Evolutionary conservation across 1,284 basidiomycete species (phyloP).

Genomic region (Heterobasidion parviporum): DNA sequence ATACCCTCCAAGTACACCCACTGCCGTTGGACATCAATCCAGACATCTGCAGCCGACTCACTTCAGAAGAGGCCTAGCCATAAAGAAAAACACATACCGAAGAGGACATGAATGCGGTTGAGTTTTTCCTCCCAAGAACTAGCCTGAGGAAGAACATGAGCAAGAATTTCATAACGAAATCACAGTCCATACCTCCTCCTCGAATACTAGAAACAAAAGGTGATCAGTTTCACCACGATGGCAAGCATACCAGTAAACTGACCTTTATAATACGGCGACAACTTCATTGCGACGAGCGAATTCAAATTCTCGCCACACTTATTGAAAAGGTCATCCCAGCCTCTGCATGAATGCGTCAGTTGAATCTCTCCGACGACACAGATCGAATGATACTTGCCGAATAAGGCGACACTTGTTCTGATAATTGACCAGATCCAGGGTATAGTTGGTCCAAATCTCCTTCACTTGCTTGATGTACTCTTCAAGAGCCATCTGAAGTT

Average conservation of each 20-base stretch:
- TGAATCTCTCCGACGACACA: not conserved
- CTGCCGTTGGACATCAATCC: slow-evolving; percentile 99
- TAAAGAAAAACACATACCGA: slow-evolving; percentile 48
- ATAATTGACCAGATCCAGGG: slow-evolving; percentile 95
- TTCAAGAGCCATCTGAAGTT: slow-evolving; percentile 77
- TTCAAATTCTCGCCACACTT: slow-evolving; percentile 97
- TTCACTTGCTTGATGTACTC: slow-evolving; percentile 94
- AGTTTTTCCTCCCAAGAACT: slow-evolving; percentile 92
- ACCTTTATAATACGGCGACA: slow-evolving; percentile 97
- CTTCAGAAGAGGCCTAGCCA: not conserved
- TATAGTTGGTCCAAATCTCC: slow-evolving; percentile 95
- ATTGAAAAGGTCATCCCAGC: slow-evolving; percentile 97
- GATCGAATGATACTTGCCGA: slow-evolving; percentile 36
- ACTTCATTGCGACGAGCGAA: slow-evolving; percentile 93
- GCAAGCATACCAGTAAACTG: slow-evolving; percentile 6
- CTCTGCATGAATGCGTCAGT: slow-evolving; percentile 36
- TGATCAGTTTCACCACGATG: not conserved
- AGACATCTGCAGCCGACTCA: slow-evolving; percentile 61
- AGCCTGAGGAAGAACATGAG: slow-evolving; percentile 37
- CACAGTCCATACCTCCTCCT: slow-evolving; percentile 63
- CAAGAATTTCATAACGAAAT: not conserved
- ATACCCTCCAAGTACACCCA: slow-evolving; percentile 99
- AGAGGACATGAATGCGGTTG: slow-evolving; percentile 91
- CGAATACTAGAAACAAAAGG: slow-evolving; percentile 56
- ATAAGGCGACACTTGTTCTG: slow-evolving; percentile 98